Evolutionary conservation across 2,329 filamentous ascomycete genomes (phyloP).

Genomic region (Metarhizium robertsii): DNA sequence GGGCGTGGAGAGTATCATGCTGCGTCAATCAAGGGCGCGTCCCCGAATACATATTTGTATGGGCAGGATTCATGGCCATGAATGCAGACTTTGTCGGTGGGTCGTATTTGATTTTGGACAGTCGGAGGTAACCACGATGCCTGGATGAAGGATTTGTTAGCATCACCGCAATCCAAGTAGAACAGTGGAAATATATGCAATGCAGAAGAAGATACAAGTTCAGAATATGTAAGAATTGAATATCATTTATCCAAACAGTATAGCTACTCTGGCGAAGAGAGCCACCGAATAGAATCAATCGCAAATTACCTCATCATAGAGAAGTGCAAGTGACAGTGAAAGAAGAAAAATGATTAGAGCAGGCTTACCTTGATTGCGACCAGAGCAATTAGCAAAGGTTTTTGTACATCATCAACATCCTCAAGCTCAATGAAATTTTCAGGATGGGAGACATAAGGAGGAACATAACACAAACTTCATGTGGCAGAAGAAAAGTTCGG

Average conservation of each 20-base stretch:
- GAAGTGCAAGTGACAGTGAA: constrained; percentile 2
- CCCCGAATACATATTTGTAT: no score
- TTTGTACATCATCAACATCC: not conserved
- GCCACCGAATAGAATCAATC: constrained; percentile 84
- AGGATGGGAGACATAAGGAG: no score
- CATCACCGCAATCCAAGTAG: not conserved
- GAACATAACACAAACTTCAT: not conserved
- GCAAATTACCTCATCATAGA: constrained; percentile 96
- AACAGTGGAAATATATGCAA: not conserved
- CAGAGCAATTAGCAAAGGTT: not conserved
- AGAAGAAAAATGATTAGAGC: constrained; percentile 2
- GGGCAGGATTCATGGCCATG: no score
- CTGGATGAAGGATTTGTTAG: not conserved
- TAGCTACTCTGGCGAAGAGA: constrained; percentile 83
- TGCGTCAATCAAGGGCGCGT: not conserved
- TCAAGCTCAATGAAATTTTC: not conserved
- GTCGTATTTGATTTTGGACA: no score
- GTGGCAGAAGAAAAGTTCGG: not conserved
- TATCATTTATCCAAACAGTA: constrained; percentile 74
- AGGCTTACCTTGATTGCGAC: constrained; percentile 1
- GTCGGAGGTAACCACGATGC: not conserved
- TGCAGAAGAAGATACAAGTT: constrained; percentile 27
- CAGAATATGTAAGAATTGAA: constrained; percentile 99
- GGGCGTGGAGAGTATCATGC: no score
- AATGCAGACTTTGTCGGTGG: no score